Evolutionary conservation across 2,329 filamentous ascomycete species (phyloP).

Genomic region (Rutstroemia sp.): DNA sequence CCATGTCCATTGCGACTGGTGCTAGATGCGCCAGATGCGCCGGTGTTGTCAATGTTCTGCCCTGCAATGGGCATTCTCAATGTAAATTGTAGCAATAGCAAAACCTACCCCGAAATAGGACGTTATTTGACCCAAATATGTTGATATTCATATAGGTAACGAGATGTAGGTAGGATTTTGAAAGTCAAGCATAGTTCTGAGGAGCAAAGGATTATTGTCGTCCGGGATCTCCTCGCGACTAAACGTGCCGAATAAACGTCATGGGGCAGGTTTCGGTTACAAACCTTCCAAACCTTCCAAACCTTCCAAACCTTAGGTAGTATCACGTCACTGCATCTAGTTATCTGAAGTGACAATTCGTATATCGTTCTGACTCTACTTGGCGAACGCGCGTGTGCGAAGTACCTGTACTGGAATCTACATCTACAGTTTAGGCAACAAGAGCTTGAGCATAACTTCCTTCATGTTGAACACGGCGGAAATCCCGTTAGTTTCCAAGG

Average conservation of each 20-base stretch:
- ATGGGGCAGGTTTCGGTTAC: neutral
- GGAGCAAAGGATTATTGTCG: neutral
- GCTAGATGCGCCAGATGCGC: neutral
- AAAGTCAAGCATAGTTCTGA: neutral
- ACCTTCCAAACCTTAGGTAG: no score
- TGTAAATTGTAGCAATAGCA: neutral
- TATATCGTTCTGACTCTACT: no score
- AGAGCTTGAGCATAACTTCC: no score
- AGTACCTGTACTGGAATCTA: no score
- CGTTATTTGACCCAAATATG: neutral
- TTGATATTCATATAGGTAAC: neutral
- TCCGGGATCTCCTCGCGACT: neutral
- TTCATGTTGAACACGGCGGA: no score
- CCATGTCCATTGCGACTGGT: neutral
- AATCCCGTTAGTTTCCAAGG: no score
- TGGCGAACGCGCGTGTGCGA: no score
- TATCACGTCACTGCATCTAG: no score
- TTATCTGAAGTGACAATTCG: no score
- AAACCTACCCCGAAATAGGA: neutral
- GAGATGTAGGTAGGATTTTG: neutral
- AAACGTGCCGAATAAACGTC: neutral
- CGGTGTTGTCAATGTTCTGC: neutral
- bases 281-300: no score
- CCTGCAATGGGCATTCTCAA: constrained; percentile 6
- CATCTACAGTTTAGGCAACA: no score